phyloP scores from a whole-genome alignment of 257 asterid species.

The Penstemon barbatus region DNA sequence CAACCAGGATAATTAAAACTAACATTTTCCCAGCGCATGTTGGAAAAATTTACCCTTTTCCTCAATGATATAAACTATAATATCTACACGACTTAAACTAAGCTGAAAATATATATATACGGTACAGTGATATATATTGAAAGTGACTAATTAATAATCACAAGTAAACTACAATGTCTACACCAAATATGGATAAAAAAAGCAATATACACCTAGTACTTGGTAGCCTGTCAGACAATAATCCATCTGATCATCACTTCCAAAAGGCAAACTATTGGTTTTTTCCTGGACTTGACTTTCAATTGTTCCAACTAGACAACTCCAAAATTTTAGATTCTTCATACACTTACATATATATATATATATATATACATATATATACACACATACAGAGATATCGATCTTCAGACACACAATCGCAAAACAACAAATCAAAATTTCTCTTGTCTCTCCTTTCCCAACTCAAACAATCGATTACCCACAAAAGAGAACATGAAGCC shows the following conservation, averaged over 20 bases:
- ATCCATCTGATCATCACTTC: constrained; percentile 46
- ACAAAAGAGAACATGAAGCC: constrained; percentile 43
- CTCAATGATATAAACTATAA: neutral
- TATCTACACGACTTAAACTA: neutral
- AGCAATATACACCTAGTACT: constrained; percentile 7
- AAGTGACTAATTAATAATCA: constrained; percentile 29
- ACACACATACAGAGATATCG: neutral
- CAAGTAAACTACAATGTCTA: constrained; percentile 19
- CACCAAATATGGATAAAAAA: constrained; percentile 16
- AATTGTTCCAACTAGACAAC: constrained; percentile 27
- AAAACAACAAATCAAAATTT: constrained; percentile 18
- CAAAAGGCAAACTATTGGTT: constrained; percentile 46
- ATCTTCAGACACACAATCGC: constrained; percentile 26
- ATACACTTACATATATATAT: constrained; percentile 20
- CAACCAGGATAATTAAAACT: neutral
- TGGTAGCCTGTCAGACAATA: constrained; percentile 24
- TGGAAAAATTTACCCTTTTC: neutral
- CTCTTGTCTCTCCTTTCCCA: neutral
- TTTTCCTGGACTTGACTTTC: constrained; percentile 28
- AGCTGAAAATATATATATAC: neutral
- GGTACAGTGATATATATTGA: neutral
- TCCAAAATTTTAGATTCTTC: constrained; percentile 8
- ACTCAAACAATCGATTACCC: neutral
- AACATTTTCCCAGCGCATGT: neutral
- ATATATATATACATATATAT: too few species aligned